A percentile compares a stretch with the other conserved stretches of the same genome.
Evolutionary conservation across 2,329 filamentous ascomycete species (phyloP).

Genomic region (Aspergillus sp.): DNA sequence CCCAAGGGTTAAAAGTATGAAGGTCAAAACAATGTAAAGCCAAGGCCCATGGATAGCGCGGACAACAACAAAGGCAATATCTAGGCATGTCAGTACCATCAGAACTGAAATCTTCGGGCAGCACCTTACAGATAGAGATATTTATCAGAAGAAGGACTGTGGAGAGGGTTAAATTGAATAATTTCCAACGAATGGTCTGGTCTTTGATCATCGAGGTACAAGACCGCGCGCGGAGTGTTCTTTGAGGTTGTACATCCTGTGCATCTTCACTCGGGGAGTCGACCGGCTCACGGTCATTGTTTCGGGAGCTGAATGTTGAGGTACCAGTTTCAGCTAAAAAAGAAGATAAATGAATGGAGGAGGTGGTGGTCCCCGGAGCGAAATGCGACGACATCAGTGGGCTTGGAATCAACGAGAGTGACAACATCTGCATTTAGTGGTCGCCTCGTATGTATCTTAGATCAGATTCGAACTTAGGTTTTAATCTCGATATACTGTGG

Average conservation of each 20-base stretch:
- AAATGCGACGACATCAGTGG: not conserved
- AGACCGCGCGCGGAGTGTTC: slow-evolving; percentile 13
- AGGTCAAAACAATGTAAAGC: slow-evolving; percentile 76
- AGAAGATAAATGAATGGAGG: not conserved
- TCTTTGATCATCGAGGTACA: slow-evolving; percentile 52
- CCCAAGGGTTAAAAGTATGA: slow-evolving; percentile 71
- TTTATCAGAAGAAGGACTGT: slow-evolving; percentile 61
- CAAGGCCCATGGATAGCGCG: slow-evolving; percentile 64
- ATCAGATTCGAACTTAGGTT: not conserved
- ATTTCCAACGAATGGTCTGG: slow-evolving; percentile 53
- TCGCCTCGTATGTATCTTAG: not conserved
- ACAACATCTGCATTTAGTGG: not conserved
- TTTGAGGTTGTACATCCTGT: slow-evolving; percentile 9
- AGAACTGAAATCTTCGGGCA: not conserved
- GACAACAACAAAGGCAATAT: slow-evolving; percentile 70
- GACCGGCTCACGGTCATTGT: not conserved
- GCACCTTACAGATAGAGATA: slow-evolving; percentile 63
- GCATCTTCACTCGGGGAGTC: not conserved
- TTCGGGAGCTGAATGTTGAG: not conserved
- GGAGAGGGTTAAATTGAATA: slow-evolving; percentile 64
- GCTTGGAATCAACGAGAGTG: not conserved
- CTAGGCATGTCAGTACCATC: slow-evolving; percentile 45
- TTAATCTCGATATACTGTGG: not conserved
- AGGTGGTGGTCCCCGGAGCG: not conserved
- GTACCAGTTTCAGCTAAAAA: not conserved